phyloP scores from a whole-genome alignment of 2,329 filamentous ascomycete genomes.

The Leptographium lundbergii region DNA sequence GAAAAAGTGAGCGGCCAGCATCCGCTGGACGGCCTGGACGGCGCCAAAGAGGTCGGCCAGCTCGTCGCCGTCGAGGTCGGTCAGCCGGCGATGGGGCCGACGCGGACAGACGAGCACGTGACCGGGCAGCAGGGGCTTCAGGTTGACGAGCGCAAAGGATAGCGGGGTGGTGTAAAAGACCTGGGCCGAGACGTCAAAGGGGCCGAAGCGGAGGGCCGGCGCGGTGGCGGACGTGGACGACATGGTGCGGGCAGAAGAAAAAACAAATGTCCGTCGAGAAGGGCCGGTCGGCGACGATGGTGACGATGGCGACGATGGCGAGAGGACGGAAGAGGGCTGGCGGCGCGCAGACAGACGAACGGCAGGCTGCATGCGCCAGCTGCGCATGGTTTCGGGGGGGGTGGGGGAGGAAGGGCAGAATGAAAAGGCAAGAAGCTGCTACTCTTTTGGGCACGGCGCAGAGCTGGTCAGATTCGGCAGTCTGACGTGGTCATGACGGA shows the following conservation, averaged over 20 bases:
- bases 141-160: constrained; percentile 83
- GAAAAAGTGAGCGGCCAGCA: constrained; percentile 52
- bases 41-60: constrained; percentile 74
- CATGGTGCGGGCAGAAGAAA: background rate
- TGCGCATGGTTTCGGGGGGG: background rate
- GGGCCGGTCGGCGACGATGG: background rate
- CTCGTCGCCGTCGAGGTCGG: constrained; percentile 60
- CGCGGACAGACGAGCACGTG: constrained; percentile 84
- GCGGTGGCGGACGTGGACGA: background rate
- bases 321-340: background rate
- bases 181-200: constrained; percentile 68
- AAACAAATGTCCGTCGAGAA: no score
- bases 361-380: background rate
- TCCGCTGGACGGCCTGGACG: constrained; percentile 68
- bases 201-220: constrained; percentile 55
- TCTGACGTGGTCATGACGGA: no score
- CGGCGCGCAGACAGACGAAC: no score
- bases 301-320: background rate
- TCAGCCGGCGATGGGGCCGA: constrained; percentile 55
- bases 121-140: constrained; percentile 86
- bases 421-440: no score
- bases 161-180: constrained; percentile 75
- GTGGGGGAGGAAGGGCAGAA: no score
- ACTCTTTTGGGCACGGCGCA: no score
- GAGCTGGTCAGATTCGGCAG: no score